Evolutionary conservation across 202 grass and related monocot species (phyloP), one percentile per base, ranked within the genome.

Genomic region (Bolboschoenoplectus hybrid): DNA sequence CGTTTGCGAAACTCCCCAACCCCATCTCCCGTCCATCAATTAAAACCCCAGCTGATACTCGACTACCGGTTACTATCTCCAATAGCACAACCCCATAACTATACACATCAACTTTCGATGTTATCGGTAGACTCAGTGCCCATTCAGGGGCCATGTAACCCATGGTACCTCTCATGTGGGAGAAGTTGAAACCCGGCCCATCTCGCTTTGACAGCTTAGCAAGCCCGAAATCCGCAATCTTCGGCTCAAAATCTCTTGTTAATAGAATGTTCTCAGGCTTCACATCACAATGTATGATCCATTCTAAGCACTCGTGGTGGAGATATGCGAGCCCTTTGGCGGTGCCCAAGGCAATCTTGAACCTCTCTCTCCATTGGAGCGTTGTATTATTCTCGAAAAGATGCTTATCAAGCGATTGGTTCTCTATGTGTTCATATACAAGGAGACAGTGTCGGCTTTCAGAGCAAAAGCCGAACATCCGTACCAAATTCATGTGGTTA

Each of bases 121-220:
- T 89, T 83, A 96, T 88, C 0, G 88, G 85, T 20, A 81, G 81
- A 80, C 91, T 91, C 19, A 90, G 80, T 2, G 89, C 89, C 91
- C 93, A 93, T 84, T 95, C 93, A 55, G 93, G 91, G 69, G 93
- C 90, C 90, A 94, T 94, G 82, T 94, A 94, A 17, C 93, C 93
- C 82, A 85, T 63, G 36, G 93, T 94, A 81, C 93, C 93, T 86
- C 90, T 83, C 88, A 94, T 92, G 14, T 89, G 88, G 7, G 88
- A 89, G 64, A 92, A 86, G 7, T 81, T 86, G 72, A 94, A 89
- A 86, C 81, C 88, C 1, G 58, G 67, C 46, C 85, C 82, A 34
- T 87, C 82, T 88, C 93, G 87, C 58, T 94, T 91, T 17, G 87
- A 91, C 40, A 94, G 87, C 82, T 94, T 92, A 51, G 90, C 88